Conservation (phyloP, 2,329 filamentous ascomycete species). For the Zymoseptoria pseudotritici region DNA sequence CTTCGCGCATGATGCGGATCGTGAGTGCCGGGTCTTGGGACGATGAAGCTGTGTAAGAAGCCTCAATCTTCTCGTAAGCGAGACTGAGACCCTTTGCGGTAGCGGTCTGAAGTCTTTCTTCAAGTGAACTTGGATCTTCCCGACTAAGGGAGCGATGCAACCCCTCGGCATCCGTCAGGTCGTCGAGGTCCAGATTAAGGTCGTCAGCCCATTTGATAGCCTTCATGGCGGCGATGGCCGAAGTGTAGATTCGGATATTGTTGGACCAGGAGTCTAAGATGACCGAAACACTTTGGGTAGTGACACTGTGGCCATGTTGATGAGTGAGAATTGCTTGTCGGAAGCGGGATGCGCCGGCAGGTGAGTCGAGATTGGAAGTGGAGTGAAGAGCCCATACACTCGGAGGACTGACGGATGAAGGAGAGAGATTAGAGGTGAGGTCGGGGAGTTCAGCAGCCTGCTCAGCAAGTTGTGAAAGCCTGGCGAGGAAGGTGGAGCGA, state of each 20-base stretch:
- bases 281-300: conserved; percentile 54
- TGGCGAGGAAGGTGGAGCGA: conserved; percentile 16
- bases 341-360: conserved; percentile 44
- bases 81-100: conserved; percentile 10
- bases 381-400: conserved; percentile 23
- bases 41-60: conserved; percentile 3
- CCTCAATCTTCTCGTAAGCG: conserved; percentile 12
- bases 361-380: conserved; percentile 19
- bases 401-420: neutral
- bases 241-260: conserved; percentile 61
- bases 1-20: conserved; percentile 65
- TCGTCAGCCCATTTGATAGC: conserved; percentile 70
- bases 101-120: conserved; percentile 15
- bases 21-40: conserved; percentile 45
- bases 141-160: conserved; percentile 62
- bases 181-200: conserved; percentile 62
- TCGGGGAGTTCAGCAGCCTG: conserved; percentile 8
- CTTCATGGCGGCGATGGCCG: conserved; percentile 57
- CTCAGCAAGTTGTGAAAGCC: conserved; percentile 16
- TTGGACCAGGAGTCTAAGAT: conserved; percentile 66
- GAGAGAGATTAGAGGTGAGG: neutral
- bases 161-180: conserved; percentile 52
- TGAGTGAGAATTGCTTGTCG: conserved; percentile 61
- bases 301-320: conserved; percentile 63
- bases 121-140: conserved; percentile 60